Conservation (phyloP, 2,329 filamentous ascomycete species). For the Aureobasidium sp. region DNA sequence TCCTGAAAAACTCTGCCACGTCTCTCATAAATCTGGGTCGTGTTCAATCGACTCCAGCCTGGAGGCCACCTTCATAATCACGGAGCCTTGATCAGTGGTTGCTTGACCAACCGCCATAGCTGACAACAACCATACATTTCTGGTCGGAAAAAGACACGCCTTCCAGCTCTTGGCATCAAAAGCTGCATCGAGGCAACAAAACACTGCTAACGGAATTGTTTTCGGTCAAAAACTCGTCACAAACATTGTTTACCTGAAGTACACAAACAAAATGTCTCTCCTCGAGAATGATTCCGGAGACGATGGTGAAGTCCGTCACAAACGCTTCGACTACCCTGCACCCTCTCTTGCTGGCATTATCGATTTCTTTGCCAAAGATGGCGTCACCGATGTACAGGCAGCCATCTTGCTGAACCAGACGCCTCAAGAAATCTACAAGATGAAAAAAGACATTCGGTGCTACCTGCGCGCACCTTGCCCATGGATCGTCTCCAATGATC, state of each 20-base stretch:
- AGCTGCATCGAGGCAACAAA: background rate
- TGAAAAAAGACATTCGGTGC: background rate
- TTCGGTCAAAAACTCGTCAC: background rate
- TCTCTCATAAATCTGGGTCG: too few relatives aligned
- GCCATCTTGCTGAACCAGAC: background rate
- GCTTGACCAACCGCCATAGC: background rate
- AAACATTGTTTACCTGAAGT: background rate
- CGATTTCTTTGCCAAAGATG: background rate
- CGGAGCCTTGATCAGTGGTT: background rate
- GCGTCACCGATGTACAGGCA: background rate
- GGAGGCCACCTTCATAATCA: background rate
- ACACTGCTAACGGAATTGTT: background rate
- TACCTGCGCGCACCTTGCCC: background rate
- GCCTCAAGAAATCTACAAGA: background rate
- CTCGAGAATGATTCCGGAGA: background rate
- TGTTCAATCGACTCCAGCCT: too few relatives aligned
- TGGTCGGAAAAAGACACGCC: background rate
- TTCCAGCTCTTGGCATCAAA: background rate
- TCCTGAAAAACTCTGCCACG: background rate
- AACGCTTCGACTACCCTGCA: background rate
- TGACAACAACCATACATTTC: background rate
- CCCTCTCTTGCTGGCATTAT: background rate
- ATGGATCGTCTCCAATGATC: background rate
- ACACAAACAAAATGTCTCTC: background rate
- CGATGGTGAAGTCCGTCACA: conserved; percentile 2